phyloP scores from a whole-genome alignment of 805 yeast genomes.

The Candida hispaniensis region DNA sequence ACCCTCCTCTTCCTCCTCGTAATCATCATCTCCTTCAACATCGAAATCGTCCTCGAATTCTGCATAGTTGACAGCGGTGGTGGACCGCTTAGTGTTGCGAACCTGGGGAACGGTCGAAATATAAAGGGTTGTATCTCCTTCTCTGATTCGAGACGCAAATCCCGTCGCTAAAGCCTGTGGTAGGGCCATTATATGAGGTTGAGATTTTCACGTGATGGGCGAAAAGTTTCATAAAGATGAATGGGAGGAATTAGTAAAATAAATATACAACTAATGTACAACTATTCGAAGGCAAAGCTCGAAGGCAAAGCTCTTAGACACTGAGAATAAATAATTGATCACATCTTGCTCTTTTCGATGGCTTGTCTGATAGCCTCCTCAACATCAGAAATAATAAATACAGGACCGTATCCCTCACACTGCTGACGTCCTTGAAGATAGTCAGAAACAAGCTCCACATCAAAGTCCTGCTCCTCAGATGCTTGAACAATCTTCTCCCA shows the following conservation, averaged over 20 bases:
- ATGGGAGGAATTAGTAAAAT: too few species aligned
- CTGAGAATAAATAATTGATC: not conserved
- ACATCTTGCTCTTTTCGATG: not conserved
- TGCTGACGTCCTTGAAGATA: slow-evolving; percentile 52
- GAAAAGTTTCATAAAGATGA: not conserved
- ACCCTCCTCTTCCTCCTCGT: slow-evolving; percentile 11
- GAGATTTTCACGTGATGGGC: slow-evolving; percentile 1
- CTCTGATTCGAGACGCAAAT: slow-evolving; percentile 58
- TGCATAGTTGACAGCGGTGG: slow-evolving; percentile 51
- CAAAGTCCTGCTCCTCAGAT: slow-evolving; percentile 25
- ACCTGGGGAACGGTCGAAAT: slow-evolving; percentile 62
- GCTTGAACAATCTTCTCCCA: slow-evolving; percentile 66
- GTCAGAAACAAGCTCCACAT: slow-evolving; percentile 26
- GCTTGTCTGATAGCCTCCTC: slow-evolving; percentile 21
- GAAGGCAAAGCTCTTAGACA: too few species aligned
- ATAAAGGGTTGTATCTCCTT: slow-evolving; percentile 61
- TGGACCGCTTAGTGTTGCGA: slow-evolving; percentile 65
- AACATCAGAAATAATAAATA: slow-evolving; percentile 21
- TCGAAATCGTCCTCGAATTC: slow-evolving; percentile 63
- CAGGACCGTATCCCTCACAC: slow-evolving; percentile 68
- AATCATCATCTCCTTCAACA: slow-evolving; percentile 35
- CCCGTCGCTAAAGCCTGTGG: slow-evolving; percentile 76
- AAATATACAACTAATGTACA: too few species aligned
- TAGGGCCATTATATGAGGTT: slow-evolving; percentile 1
- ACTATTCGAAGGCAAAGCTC: too few species aligned